Evolutionary conservation across 139 green algal genomes (phyloP), one percentile per base, ranked within the genome.

Genomic region (Chlamydomonas asymmetrica): DNA sequence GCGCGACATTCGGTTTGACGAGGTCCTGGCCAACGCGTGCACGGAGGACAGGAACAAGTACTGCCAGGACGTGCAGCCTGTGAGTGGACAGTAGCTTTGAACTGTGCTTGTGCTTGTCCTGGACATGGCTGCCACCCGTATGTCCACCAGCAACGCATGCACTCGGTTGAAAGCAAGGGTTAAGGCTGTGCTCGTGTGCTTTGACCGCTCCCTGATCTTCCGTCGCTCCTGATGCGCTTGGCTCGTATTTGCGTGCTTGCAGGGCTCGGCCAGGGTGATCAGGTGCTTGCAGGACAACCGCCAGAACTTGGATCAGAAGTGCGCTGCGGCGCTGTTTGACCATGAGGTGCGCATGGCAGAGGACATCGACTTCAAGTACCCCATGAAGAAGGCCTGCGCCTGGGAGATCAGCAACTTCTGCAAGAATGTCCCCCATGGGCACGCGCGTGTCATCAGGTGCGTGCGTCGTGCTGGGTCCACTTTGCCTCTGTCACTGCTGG

Each of bases 351-450:
- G 80, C 56, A 90, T 96, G 81, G 90, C 89, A 1, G 91, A 95
- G 69, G 87, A 93, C 79, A 93, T 94, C 57, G 91, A 96, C 78
- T 95, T 94, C 86, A 94, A 96, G 78, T 94, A 87, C 66, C 90
- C 89, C 8, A 90, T 97, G 85, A 93, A 93, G 82, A 79, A 80
- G 16, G 86, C 92, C 0, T 97, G 93, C 72, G 75, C 85, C 1
- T 80, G 77, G 71, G 93, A 97, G 81, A 89, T 95, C 43, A 71
- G 16, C 65, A 74, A 62, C 20, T 82, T 89, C 64, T 97, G 93
- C 87, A 85, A 87, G 52, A 69, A 89, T 29, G 63, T 95, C 0
- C 82, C 82, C n/a, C 87, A 95, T 41, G 93, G 93, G 22, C 88
- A 96, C 71, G 92, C 88, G 0, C 82, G 88, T 39, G 54, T 94